These are phyloP conservation scores for Agaricus bisporus DNA, from an alignment of 768 basidiomycete species.

Conservation along the genomic window DNA sequence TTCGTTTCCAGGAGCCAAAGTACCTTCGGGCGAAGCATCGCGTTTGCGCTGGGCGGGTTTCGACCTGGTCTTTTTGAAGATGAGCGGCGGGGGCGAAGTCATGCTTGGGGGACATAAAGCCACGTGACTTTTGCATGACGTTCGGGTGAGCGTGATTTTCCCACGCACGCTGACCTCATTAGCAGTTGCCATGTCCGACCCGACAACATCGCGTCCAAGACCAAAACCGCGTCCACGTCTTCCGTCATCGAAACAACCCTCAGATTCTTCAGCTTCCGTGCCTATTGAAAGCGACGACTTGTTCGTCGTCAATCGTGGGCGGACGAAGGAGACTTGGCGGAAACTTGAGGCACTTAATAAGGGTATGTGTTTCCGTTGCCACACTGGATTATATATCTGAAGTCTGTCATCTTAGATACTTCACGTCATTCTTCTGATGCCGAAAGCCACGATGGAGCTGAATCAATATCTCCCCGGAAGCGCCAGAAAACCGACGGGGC, in stretches of 20 bases:
- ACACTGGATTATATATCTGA: too few species aligned
- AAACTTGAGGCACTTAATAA: constrained; percentile 50
- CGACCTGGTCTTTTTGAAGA: constrained; percentile 45
- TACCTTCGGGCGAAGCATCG: constrained; percentile 34
- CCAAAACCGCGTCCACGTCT: constrained; percentile 56
- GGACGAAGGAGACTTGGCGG: constrained; percentile 53
- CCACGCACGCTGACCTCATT: constrained; percentile 30
- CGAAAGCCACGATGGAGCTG: constrained; percentile 20
- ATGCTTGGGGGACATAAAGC: constrained; percentile 17
- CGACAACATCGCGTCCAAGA: constrained; percentile 40
- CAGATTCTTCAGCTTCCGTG: constrained; percentile 15
- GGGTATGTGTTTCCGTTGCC: constrained; percentile 31
- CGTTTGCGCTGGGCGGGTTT: constrained; percentile 36
- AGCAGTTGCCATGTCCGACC: constrained; percentile 24
- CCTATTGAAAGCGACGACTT: constrained; percentile 57
- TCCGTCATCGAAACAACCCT: constrained; percentile 15
- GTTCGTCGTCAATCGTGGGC: constrained; percentile 62
- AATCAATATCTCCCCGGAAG: constrained; percentile 27
- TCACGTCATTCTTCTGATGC: not conserved
- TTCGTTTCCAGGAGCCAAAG: constrained; percentile 4
- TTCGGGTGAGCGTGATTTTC: constrained; percentile 23
- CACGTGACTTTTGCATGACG: constrained; percentile 31
- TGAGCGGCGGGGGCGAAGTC: constrained; percentile 38
- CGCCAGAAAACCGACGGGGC: constrained; percentile 33
- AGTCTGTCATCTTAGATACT: not conserved